Conservation (phyloP, 495 filamentous ascomycete genomes). For the Pyrenula aspistea region DNA sequence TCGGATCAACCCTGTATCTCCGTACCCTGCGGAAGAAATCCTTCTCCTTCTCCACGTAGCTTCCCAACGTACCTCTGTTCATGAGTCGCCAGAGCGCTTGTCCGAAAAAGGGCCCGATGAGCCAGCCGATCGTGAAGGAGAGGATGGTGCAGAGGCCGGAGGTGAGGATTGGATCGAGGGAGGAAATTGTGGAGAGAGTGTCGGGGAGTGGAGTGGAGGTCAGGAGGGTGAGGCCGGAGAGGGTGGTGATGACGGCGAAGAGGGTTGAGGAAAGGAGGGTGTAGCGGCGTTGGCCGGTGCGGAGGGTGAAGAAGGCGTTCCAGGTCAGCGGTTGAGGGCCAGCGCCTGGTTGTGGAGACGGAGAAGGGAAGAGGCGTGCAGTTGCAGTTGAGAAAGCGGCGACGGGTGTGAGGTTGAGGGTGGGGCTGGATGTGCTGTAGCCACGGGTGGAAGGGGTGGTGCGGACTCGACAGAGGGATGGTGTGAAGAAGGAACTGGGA, state of each 20-base stretch:
- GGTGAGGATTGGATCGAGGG: constrained; percentile 77
- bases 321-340: constrained; percentile 47
- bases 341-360: too few species aligned
- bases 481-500: background rate
- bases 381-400: background rate
- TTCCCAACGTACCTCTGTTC: constrained; percentile 22
- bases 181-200: constrained; percentile 53
- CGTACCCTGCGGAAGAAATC: constrained; percentile 84
- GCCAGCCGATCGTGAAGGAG: constrained; percentile 69
- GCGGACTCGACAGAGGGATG: background rate
- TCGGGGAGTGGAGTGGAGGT: constrained; percentile 49
- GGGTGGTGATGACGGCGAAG: constrained; percentile 44
- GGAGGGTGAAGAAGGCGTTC: constrained; percentile 88
- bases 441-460: background rate
- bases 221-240: constrained; percentile 50
- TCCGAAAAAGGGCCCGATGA: constrained; percentile 71
- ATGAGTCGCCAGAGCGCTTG: constrained; percentile 59
- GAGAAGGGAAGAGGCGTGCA: background rate
- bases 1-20: constrained; percentile 80
- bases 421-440: background rate
- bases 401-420: background rate
- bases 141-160: constrained; percentile 64
- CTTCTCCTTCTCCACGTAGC: constrained; percentile 61
- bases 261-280: constrained; percentile 63
- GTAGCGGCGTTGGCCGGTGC: constrained; percentile 70